Conservation (phyloP, 2,329 filamentous ascomycete species). For the Grosmannia penicillata region DNA sequence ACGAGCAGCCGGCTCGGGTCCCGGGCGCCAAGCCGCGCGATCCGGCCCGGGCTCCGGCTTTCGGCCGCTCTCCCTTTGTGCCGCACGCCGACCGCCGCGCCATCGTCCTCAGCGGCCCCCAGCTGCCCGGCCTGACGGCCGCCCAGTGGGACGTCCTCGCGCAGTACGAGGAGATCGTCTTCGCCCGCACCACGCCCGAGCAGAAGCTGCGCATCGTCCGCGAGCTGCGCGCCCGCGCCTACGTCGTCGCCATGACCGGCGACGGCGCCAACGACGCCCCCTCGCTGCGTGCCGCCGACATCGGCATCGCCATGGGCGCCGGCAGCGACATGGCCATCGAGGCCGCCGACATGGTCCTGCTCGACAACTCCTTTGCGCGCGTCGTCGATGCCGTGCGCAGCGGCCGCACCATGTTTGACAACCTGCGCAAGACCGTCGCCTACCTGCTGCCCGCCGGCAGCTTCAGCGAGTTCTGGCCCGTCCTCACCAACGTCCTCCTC, state of each 20-base stretch:
- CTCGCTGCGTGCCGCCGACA: slow-evolving; percentile 63
- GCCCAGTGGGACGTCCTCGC: slow-evolving; percentile 53
- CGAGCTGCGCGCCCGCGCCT: slow-evolving; percentile 51
- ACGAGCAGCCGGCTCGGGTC: slow-evolving; percentile 12
- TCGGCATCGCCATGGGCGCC: slow-evolving; percentile 68
- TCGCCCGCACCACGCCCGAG: slow-evolving; percentile 62
- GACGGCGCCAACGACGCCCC: slow-evolving; percentile 82
- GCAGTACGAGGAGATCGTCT: slow-evolving; percentile 57
- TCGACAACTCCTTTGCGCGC: slow-evolving; percentile 54
- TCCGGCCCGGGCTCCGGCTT: too few relatives aligned
- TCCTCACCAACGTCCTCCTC: slow-evolving; percentile 58
- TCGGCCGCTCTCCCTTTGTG: slow-evolving; percentile 4
- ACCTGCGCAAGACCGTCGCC: slow-evolving; percentile 62
- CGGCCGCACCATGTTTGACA: slow-evolving; percentile 65
- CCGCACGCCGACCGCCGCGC: slow-evolving; percentile 21
- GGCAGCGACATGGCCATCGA: slow-evolving; percentile 75
- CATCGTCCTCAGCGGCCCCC: slow-evolving; percentile 49
- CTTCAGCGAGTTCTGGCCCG: slow-evolving; percentile 65
- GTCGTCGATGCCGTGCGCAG: slow-evolving; percentile 60
- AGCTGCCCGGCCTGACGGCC: slow-evolving; percentile 50
- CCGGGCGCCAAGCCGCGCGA: too few relatives aligned
- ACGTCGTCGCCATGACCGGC: slow-evolving; percentile 68
- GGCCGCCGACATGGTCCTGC: slow-evolving; percentile 66
- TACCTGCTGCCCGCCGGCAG: slow-evolving; percentile 59
- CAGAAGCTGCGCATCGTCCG: slow-evolving; percentile 70